phyloP scores from a whole-genome alignment of 495 filamentous ascomycete genomes.

The Talaromyces proteolyticus region DNA sequence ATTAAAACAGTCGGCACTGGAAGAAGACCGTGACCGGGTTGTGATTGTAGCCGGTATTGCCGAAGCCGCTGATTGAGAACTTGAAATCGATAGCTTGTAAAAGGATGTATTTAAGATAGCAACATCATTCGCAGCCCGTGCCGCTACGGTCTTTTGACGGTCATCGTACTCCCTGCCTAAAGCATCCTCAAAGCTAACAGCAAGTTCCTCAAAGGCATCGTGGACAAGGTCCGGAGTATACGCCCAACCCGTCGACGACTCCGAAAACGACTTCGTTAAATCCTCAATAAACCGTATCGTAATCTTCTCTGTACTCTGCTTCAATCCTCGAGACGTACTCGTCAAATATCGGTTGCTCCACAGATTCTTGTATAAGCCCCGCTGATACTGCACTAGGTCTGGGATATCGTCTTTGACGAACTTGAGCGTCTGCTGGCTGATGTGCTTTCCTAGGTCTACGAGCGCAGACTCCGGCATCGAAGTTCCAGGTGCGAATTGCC shows the following conservation, averaged over 20 bases:
- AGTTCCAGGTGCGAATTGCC: neutral
- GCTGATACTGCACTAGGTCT: neutral
- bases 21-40: neutral
- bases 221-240: neutral
- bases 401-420: conserved; percentile 3
- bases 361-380: conserved; percentile 1
- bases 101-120: neutral
- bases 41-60: neutral
- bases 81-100: neutral
- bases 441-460: neutral
- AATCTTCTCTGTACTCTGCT: neutral
- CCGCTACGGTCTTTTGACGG: neutral
- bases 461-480: neutral
- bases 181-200: conserved; percentile 2
- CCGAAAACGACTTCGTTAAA: conserved; percentile 1
- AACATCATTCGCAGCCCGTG: neutral
- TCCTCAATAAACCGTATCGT: conserved; percentile 1
- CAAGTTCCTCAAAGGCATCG: conserved; percentile 1
- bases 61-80: neutral
- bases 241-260: conserved; percentile 1
- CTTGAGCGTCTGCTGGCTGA: neutral
- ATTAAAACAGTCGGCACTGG: neutral
- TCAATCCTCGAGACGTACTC: conserved; percentile 1
- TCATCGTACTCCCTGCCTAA: conserved; percentile 3
- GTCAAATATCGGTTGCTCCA: neutral